Evolutionary conservation across 1,284 basidiomycete genomes (phyloP).

Genomic region (Peniophora sp.): DNA sequence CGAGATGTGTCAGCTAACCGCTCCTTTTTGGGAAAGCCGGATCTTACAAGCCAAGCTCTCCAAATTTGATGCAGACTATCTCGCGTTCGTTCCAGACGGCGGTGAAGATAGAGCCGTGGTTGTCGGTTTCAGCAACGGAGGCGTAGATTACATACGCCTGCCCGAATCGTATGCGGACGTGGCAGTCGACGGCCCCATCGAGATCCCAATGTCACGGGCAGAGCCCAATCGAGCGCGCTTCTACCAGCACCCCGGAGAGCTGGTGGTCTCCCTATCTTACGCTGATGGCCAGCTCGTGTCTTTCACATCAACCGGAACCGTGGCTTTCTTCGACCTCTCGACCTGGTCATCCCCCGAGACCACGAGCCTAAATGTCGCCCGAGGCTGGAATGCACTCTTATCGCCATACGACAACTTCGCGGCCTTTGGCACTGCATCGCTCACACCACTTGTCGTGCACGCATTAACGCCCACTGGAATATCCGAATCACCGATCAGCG

Average conservation of each 20-base stretch:
- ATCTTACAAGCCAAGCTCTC: too few relatives aligned
- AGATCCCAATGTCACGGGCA: conserved; percentile 11
- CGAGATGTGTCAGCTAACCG: too few relatives aligned
- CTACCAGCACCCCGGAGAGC: conserved; percentile 31
- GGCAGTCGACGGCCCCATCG: conserved; percentile 12
- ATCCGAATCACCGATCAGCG: conserved; percentile 34
- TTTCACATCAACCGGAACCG: conserved; percentile 43
- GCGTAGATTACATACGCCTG: conserved; percentile 39
- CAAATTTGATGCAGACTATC: too few relatives aligned
- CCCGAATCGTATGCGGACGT: conserved; percentile 14
- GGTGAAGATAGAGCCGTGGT: conserved; percentile 42
- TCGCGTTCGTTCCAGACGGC: conserved; percentile 42
- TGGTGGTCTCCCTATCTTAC: conserved; percentile 48
- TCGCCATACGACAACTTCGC: conserved; percentile 45
- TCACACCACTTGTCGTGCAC: conserved; percentile 50
- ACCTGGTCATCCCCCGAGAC: conserved; percentile 18
- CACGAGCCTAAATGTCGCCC: conserved; percentile 28
- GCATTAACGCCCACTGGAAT: conserved; percentile 38
- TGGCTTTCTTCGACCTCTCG: conserved; percentile 25
- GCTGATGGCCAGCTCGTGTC: conserved; percentile 39
- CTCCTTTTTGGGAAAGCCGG: too few relatives aligned
- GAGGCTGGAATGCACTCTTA: conserved; percentile 54
- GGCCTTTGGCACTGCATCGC: conserved; percentile 57
- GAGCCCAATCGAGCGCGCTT: conserved; percentile 11
- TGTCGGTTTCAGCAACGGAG: conserved; percentile 56